Conservation (phyloP, 768 basidiomycete species). For the Leccinum disarticulatum region DNA sequence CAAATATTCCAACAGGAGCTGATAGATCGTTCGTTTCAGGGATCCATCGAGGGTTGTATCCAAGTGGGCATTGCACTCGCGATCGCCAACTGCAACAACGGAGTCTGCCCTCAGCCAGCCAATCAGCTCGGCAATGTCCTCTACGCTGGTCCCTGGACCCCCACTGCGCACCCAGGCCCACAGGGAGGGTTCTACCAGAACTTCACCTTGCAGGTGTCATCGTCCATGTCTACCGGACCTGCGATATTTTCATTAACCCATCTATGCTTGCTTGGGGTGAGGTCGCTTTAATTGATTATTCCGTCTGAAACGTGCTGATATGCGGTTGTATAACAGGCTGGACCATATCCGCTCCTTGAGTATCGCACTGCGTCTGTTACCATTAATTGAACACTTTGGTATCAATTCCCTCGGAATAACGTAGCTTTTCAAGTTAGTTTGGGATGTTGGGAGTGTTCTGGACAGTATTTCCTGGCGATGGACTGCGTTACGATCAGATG, state of each 20-base stretch:
- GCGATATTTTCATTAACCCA: slow-evolving; percentile 33
- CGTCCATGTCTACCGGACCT: slow-evolving; percentile 12
- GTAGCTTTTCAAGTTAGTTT: not conserved
- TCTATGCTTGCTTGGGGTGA: slow-evolving; percentile 31
- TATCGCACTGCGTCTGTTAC: slow-evolving; percentile 23
- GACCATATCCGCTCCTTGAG: slow-evolving; percentile 27
- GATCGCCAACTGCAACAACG: slow-evolving; percentile 19
- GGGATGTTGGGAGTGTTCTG: not conserved
- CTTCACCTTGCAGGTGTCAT: slow-evolving; percentile 22
- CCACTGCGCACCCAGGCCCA: slow-evolving; percentile 12
- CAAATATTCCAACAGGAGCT: not conserved
- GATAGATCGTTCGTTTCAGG: slow-evolving; percentile 7
- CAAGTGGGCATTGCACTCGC: slow-evolving; percentile 35
- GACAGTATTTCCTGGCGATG: not conserved
- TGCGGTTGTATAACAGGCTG: slow-evolving; percentile 23
- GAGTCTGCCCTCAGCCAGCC: slow-evolving; percentile 23
- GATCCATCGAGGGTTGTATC: slow-evolving; percentile 16
- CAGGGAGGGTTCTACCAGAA: slow-evolving; percentile 29
- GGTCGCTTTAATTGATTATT: not conserved
- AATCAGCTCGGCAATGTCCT: slow-evolving; percentile 25
- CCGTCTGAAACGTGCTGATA: not conserved
- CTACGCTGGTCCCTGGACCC: slow-evolving; percentile 31
- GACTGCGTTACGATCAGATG: not conserved
- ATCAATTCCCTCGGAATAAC: not conserved
- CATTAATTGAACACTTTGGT: not conserved